Percentiles rank a stretch among this genome's conserved stretches.
These are phyloP conservation scores for Moesziomyces aphidis DNA, from an alignment of 1,284 basidiomycete species.

Conservation along the genomic window DNA sequence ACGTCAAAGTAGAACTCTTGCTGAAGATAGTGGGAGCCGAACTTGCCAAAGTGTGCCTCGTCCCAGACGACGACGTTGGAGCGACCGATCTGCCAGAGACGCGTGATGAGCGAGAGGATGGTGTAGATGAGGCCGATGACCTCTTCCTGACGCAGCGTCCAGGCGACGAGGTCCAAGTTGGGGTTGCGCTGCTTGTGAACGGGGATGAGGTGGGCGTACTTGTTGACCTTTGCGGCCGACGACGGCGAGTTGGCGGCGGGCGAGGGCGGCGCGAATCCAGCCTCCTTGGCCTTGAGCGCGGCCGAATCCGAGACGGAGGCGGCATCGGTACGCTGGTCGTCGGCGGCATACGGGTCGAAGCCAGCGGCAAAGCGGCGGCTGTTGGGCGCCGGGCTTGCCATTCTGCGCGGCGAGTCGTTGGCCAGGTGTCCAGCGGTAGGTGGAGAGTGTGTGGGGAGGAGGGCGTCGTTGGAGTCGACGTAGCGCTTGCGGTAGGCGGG, in stretches of 20 bases:
- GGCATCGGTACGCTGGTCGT: not conserved
- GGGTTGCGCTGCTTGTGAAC: constrained; percentile 51
- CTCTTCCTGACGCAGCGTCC: constrained; percentile 51
- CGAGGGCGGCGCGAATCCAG: constrained; percentile 26
- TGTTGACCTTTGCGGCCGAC: constrained; percentile 21
- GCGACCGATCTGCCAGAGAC: constrained; percentile 93
- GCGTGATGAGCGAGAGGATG: constrained; percentile 90
- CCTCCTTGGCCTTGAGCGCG: constrained; percentile 39
- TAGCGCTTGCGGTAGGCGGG: constrained; percentile 46
- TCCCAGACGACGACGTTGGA: constrained; percentile 94
- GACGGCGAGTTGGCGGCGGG: not conserved
- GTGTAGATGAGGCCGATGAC: constrained; percentile 79
- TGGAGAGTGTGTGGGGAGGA: constrained; percentile 44
- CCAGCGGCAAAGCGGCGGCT: constrained; percentile 46
- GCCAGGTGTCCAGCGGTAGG: constrained; percentile 13
- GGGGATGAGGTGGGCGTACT: constrained; percentile 63
- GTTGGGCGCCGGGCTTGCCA: constrained; percentile 21
- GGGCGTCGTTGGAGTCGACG: constrained; percentile 37
- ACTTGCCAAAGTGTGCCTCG: constrained; percentile 72
- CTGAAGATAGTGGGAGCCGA: constrained; percentile 89
- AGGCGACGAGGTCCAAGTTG: constrained; percentile 35
- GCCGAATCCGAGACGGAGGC: constrained; percentile 22
- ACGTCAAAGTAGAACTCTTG: constrained; percentile 71
- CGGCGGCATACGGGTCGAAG: constrained; percentile 37
- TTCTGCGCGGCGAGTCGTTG: constrained; percentile 30